Conservation (phyloP, 352 stramenopile genomes). For the Phytophthora nicotianae region DNA sequence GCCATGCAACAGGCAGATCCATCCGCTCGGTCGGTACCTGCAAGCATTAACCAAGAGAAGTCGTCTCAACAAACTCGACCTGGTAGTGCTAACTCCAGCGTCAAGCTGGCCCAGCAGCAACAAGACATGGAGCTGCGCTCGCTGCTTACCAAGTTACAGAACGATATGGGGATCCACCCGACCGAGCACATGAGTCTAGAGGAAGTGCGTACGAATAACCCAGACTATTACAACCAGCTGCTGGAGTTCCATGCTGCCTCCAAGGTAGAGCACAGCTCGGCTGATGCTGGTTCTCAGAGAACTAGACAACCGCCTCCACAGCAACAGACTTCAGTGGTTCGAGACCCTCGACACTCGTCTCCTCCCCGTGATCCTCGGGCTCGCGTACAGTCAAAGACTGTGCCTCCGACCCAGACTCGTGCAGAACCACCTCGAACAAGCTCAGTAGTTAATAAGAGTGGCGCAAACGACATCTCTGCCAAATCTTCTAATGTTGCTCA, state of each 20-base stretch:
- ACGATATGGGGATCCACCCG: conserved; percentile 88
- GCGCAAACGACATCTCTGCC: conserved; percentile 18
- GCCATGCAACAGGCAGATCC: conserved; percentile 60
- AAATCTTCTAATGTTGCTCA: conserved; percentile 81
- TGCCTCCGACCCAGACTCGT: conserved; percentile 22
- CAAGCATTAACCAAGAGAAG: conserved; percentile 58
- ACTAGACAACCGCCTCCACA: conserved; percentile 9
- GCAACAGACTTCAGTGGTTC: conserved; percentile 21
- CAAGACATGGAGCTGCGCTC: conserved; percentile 83
- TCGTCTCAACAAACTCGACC: conserved; percentile 12
- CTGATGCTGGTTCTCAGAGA: conserved; percentile 16
- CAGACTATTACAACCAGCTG: conserved; percentile 84
- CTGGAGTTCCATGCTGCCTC: conserved; percentile 65
- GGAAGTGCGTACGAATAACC: conserved; percentile 87
- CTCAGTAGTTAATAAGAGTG: conserved; percentile 18
- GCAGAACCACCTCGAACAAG: conserved; percentile 22
- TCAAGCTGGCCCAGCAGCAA: conserved; percentile 39
- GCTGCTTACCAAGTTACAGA: conserved; percentile 85
- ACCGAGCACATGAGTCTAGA: conserved; percentile 87
- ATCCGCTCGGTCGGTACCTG: conserved; percentile 38
- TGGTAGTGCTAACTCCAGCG: conserved; percentile 11
- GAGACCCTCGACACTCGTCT: conserved; percentile 42
- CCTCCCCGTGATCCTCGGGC: conserved; percentile 34
- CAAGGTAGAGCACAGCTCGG: conserved; percentile 25
- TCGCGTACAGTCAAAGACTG: conserved; percentile 9